These are phyloP conservation scores for Harrya chromipes DNA, from an alignment of 768 basidiomycete species.

Conservation along the genomic window DNA sequence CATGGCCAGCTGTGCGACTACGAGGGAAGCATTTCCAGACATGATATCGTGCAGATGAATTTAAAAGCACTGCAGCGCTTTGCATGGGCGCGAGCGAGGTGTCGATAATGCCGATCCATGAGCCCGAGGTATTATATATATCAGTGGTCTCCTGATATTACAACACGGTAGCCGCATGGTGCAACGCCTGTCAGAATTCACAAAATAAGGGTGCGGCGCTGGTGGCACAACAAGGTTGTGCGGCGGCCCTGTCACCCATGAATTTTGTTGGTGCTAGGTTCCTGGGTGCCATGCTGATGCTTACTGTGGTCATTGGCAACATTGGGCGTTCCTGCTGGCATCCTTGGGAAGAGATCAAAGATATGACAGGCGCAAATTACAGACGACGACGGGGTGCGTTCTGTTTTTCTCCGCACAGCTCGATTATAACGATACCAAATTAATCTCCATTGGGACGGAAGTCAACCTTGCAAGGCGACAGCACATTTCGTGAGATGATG, in stretches of 20 bases:
- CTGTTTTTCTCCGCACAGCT: background rate
- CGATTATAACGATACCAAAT: slow-evolving; percentile 17
- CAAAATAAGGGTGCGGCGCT: slow-evolving; percentile 51
- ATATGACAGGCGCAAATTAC: background rate
- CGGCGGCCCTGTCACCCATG: slow-evolving; percentile 38
- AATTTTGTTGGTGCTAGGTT: slow-evolving; percentile 60
- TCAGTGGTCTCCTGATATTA: no score
- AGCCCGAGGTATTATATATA: no score
- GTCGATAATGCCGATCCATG: no score
- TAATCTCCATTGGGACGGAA: background rate
- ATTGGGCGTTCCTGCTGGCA: slow-evolving; percentile 36
- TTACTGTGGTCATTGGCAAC: slow-evolving; percentile 39
- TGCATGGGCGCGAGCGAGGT: no score
- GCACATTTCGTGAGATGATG: background rate
- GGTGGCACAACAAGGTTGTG: slow-evolving; percentile 22
- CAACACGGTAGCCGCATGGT: slow-evolving; percentile 43
- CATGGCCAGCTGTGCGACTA: no score
- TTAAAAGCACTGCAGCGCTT: no score
- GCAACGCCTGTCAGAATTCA: slow-evolving; percentile 53
- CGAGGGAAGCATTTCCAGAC: no score
- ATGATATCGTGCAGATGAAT: no score
- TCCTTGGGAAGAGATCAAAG: slow-evolving; percentile 19
- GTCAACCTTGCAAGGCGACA: background rate
- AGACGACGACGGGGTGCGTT: slow-evolving; percentile 20
- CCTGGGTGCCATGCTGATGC: slow-evolving; percentile 56